A percentile compares a stretch with the other conserved stretches of the same genome.
These are phyloP conservation scores for Steccherinum ochraceum DNA, from an alignment of 768 basidiomycete species.

Conservation along the genomic window DNA sequence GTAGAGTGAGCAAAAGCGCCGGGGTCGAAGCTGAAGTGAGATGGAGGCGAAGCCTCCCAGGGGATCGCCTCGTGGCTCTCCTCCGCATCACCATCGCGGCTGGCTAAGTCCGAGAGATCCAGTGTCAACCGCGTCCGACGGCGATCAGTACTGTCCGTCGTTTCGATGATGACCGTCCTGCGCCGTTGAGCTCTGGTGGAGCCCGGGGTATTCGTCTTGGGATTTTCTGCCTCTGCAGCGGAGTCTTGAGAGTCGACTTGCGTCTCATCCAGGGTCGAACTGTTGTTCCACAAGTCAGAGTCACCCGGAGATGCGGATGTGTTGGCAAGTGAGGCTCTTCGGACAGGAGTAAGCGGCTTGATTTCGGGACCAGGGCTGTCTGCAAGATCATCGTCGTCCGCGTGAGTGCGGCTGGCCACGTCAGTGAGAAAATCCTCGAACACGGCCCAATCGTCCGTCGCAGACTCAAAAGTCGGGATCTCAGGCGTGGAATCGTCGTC, in stretches of 20 bases:
- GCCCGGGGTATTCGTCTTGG: neutral
- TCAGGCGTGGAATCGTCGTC: slow-evolving; percentile 2
- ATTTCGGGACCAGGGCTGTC: neutral
- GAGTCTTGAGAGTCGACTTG: neutral
- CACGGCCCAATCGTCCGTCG: slow-evolving; percentile 26
- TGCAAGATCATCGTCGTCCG: neutral
- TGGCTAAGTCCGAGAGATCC: slow-evolving; percentile 11
- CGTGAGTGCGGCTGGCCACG: no score
- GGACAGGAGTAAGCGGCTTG: neutral
- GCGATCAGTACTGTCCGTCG: slow-evolving; percentile 10
- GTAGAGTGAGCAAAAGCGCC: slow-evolving; percentile 17
- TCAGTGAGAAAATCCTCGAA: slow-evolving; percentile 17
- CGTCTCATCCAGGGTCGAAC: neutral
- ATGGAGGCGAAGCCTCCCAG: slow-evolving; percentile 11
- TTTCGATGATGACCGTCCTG: slow-evolving; percentile 25
- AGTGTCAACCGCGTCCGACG: slow-evolving; percentile 5
- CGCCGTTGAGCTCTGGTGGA: slow-evolving; percentile 14
- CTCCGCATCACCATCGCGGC: slow-evolving; percentile 1
- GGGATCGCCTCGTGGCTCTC: slow-evolving; percentile 13
- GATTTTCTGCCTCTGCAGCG: neutral
- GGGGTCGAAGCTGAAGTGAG: neutral
- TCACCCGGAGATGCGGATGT: neutral
- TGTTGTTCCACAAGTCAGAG: neutral
- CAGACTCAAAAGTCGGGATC: slow-evolving; percentile 4
- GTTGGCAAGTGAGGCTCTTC: neutral